Conservation (phyloP, 495 filamentous ascomycete genomes). For the Xylaria curta region DNA sequence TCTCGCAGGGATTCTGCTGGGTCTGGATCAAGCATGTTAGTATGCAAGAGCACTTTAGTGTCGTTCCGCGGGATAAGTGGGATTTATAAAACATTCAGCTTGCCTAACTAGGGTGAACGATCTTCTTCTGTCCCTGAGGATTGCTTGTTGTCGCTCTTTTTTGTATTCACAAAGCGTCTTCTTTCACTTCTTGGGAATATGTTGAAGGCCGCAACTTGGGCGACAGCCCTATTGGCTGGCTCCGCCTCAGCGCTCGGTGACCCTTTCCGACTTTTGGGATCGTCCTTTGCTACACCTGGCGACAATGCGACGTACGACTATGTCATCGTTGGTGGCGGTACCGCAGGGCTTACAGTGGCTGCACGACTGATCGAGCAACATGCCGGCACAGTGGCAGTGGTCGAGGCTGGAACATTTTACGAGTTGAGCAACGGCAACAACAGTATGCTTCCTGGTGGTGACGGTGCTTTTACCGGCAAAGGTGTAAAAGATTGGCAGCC, state of each 20-base stretch:
- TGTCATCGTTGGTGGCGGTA: slow-evolving; percentile 62
- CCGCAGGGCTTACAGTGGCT: slow-evolving; percentile 56
- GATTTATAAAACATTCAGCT: slow-evolving; percentile 15
- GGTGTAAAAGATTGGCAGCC: slow-evolving; percentile 34
- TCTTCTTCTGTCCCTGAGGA: slow-evolving; percentile 5
- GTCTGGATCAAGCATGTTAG: neutral
- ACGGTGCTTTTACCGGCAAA: slow-evolving; percentile 23
- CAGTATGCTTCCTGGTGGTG: slow-evolving; percentile 46
- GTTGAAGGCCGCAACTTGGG: slow-evolving; percentile 19
- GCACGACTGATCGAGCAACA: slow-evolving; percentile 48
- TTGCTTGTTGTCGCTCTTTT: slow-evolving; percentile 21
- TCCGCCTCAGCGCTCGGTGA: slow-evolving; percentile 19
- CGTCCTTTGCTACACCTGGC: slow-evolving; percentile 27
- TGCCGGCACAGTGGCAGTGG: slow-evolving; percentile 43
- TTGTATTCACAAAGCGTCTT: neutral
- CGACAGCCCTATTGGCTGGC: slow-evolving; percentile 16
- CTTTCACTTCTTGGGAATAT: slow-evolving; percentile 9
- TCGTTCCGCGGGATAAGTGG: neutral
- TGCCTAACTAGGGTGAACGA: neutral
- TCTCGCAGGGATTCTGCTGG: slow-evolving; percentile 15
- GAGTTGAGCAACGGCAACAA: slow-evolving; percentile 55
- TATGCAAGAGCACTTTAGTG: neutral
- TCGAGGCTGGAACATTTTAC: slow-evolving; percentile 66
- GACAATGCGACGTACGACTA: slow-evolving; percentile 43
- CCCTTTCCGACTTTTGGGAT: slow-evolving; percentile 23